A percentile compares a stretch with the other conserved stretches of the same genome.
phyloP scores from a whole-genome alignment of 164 flowering plant species.

The Macadamia integrifolia region DNA sequence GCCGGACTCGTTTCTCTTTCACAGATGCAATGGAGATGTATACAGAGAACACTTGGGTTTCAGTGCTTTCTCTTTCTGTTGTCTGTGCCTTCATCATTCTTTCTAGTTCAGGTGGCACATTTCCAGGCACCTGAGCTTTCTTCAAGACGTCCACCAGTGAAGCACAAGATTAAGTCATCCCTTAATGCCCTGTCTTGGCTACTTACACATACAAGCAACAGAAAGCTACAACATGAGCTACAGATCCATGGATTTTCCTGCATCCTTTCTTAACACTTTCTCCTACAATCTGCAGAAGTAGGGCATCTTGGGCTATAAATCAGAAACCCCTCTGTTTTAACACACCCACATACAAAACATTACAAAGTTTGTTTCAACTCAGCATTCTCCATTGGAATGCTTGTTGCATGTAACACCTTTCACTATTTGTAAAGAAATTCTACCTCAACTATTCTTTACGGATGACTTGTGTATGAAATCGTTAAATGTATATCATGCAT shows the following conservation, averaged over 20 bases:
- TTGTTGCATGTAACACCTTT: background rate
- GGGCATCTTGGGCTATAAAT: background rate
- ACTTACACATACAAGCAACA: background rate
- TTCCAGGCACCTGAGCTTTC: slow-evolving; percentile 45
- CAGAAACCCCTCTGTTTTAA: slow-evolving; percentile 4
- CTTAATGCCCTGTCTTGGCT: background rate
- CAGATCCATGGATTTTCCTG: slow-evolving; percentile 16
- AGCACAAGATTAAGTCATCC: slow-evolving; percentile 5
- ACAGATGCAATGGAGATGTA: slow-evolving; percentile 99
- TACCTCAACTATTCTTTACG: background rate
- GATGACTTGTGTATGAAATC: background rate
- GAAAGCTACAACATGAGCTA: slow-evolving; percentile 11
- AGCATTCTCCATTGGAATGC: slow-evolving; percentile 10
- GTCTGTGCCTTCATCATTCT: slow-evolving; percentile 97
- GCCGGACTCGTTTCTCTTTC: slow-evolving; percentile 80
- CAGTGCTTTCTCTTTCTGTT: slow-evolving; percentile 89
- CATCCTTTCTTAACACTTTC: slow-evolving; percentile 12
- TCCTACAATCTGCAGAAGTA: background rate
- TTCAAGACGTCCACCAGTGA: background rate
- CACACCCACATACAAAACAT: slow-evolving; percentile 6
- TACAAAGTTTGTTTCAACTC: slow-evolving; percentile 1
- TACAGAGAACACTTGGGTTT: slow-evolving; percentile 92
- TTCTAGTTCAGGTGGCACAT: slow-evolving; percentile 56
- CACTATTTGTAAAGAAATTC: slow-evolving; percentile 10
- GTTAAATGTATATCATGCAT: background rate